Percentiles rank a stretch among this genome's conserved stretches.
phyloP scores from a whole-genome alignment of 768 basidiomycete genomes.

The Cystofilobasidium bisporidii region DNA sequence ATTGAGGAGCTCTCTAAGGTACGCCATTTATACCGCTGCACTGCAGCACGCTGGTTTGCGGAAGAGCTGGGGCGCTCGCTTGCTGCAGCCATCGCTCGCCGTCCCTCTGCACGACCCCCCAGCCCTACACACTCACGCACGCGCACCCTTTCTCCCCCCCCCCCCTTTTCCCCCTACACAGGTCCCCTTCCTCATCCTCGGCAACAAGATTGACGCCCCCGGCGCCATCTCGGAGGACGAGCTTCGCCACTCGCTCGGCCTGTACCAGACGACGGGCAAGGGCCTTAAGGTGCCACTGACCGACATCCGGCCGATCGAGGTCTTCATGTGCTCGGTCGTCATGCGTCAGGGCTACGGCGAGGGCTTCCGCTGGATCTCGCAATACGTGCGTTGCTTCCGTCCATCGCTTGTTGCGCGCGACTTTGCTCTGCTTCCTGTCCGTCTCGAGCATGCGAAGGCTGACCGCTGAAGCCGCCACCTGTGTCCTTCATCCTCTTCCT shows the following conservation, averaged over 20 bases:
- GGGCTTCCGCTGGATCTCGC: slow-evolving; percentile 45
- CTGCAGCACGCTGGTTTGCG: neutral
- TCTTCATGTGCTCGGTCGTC: slow-evolving; percentile 99
- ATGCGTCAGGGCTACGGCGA: slow-evolving; percentile 98
- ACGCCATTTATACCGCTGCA: neutral
- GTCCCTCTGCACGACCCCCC: too few relatives aligned
- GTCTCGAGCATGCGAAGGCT: too few relatives aligned
- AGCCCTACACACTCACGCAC: too few relatives aligned
- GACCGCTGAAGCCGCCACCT: too few relatives aligned
- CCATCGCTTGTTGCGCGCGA: too few relatives aligned
- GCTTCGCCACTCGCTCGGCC: slow-evolving; percentile 81
- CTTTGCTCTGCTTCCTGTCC: too few relatives aligned
- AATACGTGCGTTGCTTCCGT: neutral
- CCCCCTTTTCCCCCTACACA: neutral
- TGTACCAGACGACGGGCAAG: slow-evolving; percentile 99
- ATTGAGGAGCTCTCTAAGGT: slow-evolving; percentile 83
- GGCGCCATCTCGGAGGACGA: slow-evolving; percentile 97
- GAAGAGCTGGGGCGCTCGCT: too few relatives aligned
- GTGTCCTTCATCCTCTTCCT: too few relatives aligned
- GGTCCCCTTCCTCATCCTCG: slow-evolving; percentile 94
- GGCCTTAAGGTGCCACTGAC: slow-evolving; percentile 84
- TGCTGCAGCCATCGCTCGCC: too few relatives aligned
- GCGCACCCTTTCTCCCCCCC: too few relatives aligned
- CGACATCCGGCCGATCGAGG: slow-evolving; percentile 95
- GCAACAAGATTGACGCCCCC: slow-evolving; percentile 99